Evolutionary conservation across 2,329 filamentous ascomycete species (phyloP), one percentile per base, ranked within the genome.

Genomic region (Xylaria sp.): DNA sequence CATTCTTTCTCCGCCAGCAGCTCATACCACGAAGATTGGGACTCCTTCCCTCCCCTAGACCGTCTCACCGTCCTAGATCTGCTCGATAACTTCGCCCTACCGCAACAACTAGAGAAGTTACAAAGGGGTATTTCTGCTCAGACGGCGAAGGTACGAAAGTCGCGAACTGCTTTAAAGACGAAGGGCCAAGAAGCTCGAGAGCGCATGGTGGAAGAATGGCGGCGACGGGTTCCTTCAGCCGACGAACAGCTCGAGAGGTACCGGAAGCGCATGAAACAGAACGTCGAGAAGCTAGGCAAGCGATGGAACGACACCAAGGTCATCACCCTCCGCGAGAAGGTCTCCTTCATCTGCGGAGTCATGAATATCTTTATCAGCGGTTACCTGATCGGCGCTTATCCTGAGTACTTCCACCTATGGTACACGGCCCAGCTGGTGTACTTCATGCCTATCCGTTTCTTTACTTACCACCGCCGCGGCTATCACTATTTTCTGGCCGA

Each of bases 401-500:
- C 95, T 0, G 83, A 96, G 70, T 90, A 87, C 75, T 97, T 98
- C 76, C 94, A 96, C 69, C 80, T 90, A 68, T 99, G 95, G 95
- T 99, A 97, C 76, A 93, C 91, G 7, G 83, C 77, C 3, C 93
- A 97, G 77, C 84, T 97, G 41, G 76, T 91, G 63, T 98, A 97
- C 78, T 98, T 97, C 77, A 97, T 98, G 94, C 95, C 95, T 11
- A 91, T 99, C 68, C 90, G 95, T 49, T 94, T 87, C 78, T 95
- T 93, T 79, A 91, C 90, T 60, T 99, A 99, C 77, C 92, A 92
- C 74, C 88, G 89, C 70, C 91, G 90, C 60, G 95, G 94, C 58
- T 97, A 96, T 73, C 93, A 97, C 77, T 99, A 99, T 79, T 98
- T 99, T 78, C 82, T 98, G 27, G 94, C 93, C 37, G 95, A 99